Base-by-base conservation (phyloP, 495 filamentous ascomycete genomes). In the Pseudomonodictys pantanalensis region DNA sequence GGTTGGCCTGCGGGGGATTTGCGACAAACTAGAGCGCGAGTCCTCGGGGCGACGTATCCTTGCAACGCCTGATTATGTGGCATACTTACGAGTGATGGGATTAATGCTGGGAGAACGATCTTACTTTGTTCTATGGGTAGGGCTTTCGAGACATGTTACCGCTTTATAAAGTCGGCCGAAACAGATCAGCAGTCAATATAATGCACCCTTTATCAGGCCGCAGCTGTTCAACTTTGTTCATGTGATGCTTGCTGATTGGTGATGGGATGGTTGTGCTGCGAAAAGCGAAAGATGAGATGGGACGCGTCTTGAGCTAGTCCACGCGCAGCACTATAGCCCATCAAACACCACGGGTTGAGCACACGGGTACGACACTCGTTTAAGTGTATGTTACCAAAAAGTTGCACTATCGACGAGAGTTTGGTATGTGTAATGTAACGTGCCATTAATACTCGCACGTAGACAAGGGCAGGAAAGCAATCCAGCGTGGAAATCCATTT, bases 111-210 rank as follows among this genome's bases (percentile, higher is more conserved):
- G 15, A n/a, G 3, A 5, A 18, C 38, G 38, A 41, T 41, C 38
- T 41, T 15, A 5, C 4, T 41, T 41, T 28, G 23, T 24, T 49
- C 15, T 49, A 29, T 30, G 24, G 26, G 23, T 49, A 49, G 6
- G 12, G 18, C 23, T 49, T 49, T 3, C 28, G 46, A 49, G 46
- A 49, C 46, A 49, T 49, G 20, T 49, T 49, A 49, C 46, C 46
- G 32, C 17, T 49, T 49, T 29, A 9, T n/a, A 8, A 49, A 49
- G 15, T 24, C 26, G 46, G 46, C 46, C 46, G 43, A 22, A 22
- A 46, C 24, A 49, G 5, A 10, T 9, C 23, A 17, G 46, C 32
- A 49, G 46, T 17, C 32, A 1, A 49, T 49, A 49, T 49, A 49
- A 24, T 28, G 28, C 46, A 49, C 46, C 15, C 32, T 26, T 49